These are phyloP conservation scores for Pseudohalonectria lignicola DNA, from an alignment of 2,329 filamentous ascomycete genomes.

Conservation along the genomic window DNA sequence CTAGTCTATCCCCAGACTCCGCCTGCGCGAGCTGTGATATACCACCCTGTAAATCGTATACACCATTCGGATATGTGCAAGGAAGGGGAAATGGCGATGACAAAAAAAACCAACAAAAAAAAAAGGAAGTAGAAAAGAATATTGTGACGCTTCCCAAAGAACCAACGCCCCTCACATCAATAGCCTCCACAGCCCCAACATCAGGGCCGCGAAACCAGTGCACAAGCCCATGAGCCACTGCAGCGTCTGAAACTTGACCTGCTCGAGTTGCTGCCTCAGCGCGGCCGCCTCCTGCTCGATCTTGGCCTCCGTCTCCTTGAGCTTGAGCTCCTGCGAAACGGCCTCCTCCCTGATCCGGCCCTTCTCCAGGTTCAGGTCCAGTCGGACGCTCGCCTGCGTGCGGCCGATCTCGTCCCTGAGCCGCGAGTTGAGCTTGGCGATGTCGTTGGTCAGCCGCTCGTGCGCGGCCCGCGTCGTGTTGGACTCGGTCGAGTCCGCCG, in stretches of 20 bases:
- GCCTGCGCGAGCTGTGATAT: no score
- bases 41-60: no score
- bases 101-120: no score
- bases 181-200: constrained; percentile 60
- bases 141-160: no score
- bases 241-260: constrained; percentile 94
- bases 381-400: constrained; percentile 82
- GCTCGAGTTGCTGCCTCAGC: constrained; percentile 82
- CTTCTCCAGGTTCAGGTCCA: constrained; percentile 95
- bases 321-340: constrained; percentile 91
- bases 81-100: no score
- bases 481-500: constrained; percentile 82
- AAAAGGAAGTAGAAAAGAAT: no score
- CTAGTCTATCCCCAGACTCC: no score
- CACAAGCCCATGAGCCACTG: constrained; percentile 94
- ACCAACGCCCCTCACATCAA: no score
- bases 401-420: constrained; percentile 88
- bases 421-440: constrained; percentile 83
- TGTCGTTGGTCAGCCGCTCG: constrained; percentile 86
- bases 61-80: no score
- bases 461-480: constrained; percentile 81
- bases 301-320: constrained; percentile 96
- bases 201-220: constrained; percentile 54
- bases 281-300: constrained; percentile 96
- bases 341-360: constrained; percentile 93